Conservation (phyloP, 2,329 filamentous ascomycete genomes). For the Ophiostoma perfectum region DNA sequence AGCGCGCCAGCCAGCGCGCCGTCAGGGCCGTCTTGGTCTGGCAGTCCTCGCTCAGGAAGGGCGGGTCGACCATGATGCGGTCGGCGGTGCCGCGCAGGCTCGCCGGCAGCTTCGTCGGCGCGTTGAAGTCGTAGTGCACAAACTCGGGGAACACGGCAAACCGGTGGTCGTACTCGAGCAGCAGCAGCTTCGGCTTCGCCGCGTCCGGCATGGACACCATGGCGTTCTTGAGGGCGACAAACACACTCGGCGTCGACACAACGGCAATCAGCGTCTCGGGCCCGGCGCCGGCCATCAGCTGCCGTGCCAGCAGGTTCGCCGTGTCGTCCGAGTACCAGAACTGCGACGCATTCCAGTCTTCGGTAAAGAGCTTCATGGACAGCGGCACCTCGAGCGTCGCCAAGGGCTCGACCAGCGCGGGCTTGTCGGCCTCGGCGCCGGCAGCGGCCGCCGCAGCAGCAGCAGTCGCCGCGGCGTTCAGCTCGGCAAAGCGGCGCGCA, state of each 20-base stretch:
- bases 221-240: slow-evolving; percentile 66
- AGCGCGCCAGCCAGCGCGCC: slow-evolving; percentile 61
- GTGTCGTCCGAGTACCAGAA: slow-evolving; percentile 79
- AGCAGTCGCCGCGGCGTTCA: slow-evolving; percentile 58
- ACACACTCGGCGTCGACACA: slow-evolving; percentile 70
- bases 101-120: slow-evolving; percentile 61
- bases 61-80: slow-evolving; percentile 69
- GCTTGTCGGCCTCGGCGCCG: slow-evolving; percentile 31
- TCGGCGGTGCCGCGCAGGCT: slow-evolving; percentile 52
- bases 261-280: slow-evolving; percentile 56
- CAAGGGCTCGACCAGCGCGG: neutral
- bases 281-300: slow-evolving; percentile 59
- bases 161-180: slow-evolving; percentile 69
- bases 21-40: slow-evolving; percentile 74
- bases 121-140: slow-evolving; percentile 66
- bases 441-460: slow-evolving; percentile 31
- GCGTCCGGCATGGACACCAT: slow-evolving; percentile 16
- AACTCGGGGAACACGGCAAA: slow-evolving; percentile 69
- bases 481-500: slow-evolving; percentile 60
- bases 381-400: slow-evolving; percentile 30
- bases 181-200: slow-evolving; percentile 49
- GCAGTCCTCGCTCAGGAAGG: slow-evolving; percentile 74
- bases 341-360: slow-evolving; percentile 79
- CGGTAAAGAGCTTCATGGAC: slow-evolving; percentile 65
- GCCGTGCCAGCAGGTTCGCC: slow-evolving; percentile 55